Evolutionary conservation across 768 basidiomycete genomes (phyloP).

Genomic region (Lactifluus volemus): DNA sequence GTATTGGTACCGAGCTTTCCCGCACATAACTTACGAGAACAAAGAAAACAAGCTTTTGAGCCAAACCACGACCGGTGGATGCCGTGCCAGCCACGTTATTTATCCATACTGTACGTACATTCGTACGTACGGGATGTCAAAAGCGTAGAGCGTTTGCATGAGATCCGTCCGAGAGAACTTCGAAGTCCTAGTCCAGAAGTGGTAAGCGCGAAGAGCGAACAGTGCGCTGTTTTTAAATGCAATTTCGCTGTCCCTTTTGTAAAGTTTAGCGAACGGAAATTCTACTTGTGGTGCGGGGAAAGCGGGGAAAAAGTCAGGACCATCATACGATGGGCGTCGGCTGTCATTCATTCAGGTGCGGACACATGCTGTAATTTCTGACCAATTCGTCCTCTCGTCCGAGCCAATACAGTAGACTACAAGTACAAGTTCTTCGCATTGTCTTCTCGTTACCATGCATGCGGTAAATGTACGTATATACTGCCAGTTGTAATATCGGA

Average conservation of each 20-base stretch:
- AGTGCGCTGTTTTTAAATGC: background rate
- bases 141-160: background rate
- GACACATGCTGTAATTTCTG: background rate
- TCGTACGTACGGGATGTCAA: conserved; percentile 4
- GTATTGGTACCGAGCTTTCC: background rate
- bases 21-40: background rate
- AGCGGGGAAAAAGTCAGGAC: background rate
- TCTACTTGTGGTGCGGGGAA: conserved; percentile 6
- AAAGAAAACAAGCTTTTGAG: background rate
- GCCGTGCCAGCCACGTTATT: background rate
- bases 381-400: background rate
- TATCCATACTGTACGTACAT: background rate
- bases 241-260: background rate
- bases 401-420: background rate
- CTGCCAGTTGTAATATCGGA: too few species aligned
- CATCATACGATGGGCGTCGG: background rate
- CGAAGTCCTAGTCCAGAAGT: background rate
- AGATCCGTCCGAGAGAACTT: background rate
- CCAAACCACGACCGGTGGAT: background rate
- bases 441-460: background rate
- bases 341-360: background rate
- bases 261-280: background rate
- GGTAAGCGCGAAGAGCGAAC: background rate
- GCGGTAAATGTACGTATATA: background rate
- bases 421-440: background rate